Conservation (phyloP, 129 eudicot genomes). For the Flaveria ramosissima region DNA sequence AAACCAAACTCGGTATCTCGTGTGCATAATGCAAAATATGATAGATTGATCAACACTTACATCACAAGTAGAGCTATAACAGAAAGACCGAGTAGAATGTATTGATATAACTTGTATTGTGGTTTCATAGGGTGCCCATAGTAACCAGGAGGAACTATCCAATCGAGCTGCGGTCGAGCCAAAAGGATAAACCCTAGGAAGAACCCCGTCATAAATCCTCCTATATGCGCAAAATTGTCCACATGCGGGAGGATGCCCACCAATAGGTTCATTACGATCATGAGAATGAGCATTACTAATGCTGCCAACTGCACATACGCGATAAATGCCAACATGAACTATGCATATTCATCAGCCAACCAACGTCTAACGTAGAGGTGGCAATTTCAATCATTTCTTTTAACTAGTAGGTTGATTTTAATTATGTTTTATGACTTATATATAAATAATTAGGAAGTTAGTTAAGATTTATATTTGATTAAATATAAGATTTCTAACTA, state of each 20-base stretch:
- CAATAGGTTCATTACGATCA: constrained; percentile 54
- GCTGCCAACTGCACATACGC: constrained; percentile 36
- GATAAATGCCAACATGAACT: neutral
- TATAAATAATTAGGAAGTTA: too few relatives aligned
- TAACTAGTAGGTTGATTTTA: too few relatives aligned
- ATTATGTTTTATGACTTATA: too few relatives aligned
- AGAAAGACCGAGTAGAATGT: constrained; percentile 38
- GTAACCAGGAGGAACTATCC: constrained; percentile 52
- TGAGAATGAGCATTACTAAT: constrained; percentile 47
- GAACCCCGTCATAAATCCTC: constrained; percentile 85
- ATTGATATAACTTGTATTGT: constrained; percentile 68
- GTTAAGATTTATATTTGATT: too few relatives aligned
- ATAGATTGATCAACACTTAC: constrained; percentile 44
- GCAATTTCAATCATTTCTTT: neutral
- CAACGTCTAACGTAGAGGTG: neutral
- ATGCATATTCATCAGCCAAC: neutral
- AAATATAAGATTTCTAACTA: too few relatives aligned
- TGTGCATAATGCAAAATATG: neutral
- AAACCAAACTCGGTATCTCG: neutral
- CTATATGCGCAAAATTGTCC: constrained; percentile 84
- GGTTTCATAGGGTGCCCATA: constrained; percentile 34
- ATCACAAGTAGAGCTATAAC: constrained; percentile 40
- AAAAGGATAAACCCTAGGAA: constrained; percentile 71
- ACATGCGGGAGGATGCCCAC: constrained; percentile 87
- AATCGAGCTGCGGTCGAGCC: constrained; percentile 64